Evolutionary conservation across 176 grass and related monocot genomes (phyloP), one percentile per base, ranked within the genome.

Genomic region (Dendrocalamus sinicus): DNA sequence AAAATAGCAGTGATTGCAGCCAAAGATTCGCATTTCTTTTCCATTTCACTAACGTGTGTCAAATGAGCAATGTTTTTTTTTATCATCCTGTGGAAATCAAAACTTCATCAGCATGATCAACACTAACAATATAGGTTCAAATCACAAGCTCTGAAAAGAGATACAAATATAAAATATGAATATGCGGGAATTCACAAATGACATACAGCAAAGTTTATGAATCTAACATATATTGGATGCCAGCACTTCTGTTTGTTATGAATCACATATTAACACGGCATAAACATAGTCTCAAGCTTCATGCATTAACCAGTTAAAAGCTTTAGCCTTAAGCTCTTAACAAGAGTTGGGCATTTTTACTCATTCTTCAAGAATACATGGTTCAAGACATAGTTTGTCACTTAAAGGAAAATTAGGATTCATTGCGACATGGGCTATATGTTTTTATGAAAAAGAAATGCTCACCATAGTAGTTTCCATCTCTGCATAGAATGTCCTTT

Each of bases 1-100:
- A 99, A 85, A 85, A 99, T 96, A 81, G 96, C 32, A 75, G 96
- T 99, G 61, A 99, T 99, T 94, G 86, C 94, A 55, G 93, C 90
- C 86, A 99, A 93, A 53, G 96, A 99, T 58, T 96, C 89, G 40
- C 93, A 99, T 63, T 99, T 99, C 67, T 96, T 99, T 86, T 99
- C 93, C 96, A 99, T 99, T 80, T 99, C 96, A 89, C 96, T 96
- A 73, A 99, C 96, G 86, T 99, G 96, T 52, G 92, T 99, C 77
- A 99, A 89, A 81, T 96, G 93, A 48, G 93, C 93, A 90, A 99
- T 89, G 63, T 96, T 99, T 89, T 96, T 96, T 99, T 89, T 96
- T 96, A 89, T 99, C 96, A 95, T 99, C 93, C 96, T 96, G 87
- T 69, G 0, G 28, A 87, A 80, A 81, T 86, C 8, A 51, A 73